Base-by-base conservation (phyloP, 495 filamentous ascomycete species). In the Saxophila tyrrhenica region DNA sequence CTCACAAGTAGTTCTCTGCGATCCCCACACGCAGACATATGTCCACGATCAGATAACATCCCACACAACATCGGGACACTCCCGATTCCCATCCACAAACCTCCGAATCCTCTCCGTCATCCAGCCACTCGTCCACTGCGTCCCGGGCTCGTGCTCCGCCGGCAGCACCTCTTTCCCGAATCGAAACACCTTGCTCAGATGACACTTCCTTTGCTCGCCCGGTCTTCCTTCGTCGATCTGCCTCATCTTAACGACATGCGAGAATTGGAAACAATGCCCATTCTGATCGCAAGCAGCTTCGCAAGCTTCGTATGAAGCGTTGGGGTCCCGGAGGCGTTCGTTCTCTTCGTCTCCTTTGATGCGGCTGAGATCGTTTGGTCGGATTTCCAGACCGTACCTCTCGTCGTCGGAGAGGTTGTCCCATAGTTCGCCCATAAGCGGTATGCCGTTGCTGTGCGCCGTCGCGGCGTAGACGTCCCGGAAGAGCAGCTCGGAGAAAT, bases 81-180 rank as follows among this genome's bases (percentile, higher is more conserved):
- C 20, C 2, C n/a, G 46, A 35, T 57, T 24, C 21, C 54, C 53
- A 1, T 43, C 17, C n/a, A 49, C 16, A 29, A 48, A 60, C 29
- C 54, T 50, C 35, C n/a, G 21, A 25, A 63, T 60, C 24, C 55
- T 53, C 9, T 50, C 57, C 5, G 17, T 49, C 25, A 46, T 44
- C 56, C 56, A 63, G 15, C 60, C 60, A 43, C 49, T 57, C 43
- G 1, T 48, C 25, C 48, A 25, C 48, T 10, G 11, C 1, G 45
- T 44, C 44, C 48, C 13, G 9, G 29, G 22, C 15, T 2, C 32
- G 13, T 43, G 7, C 5, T 5, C 29, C 7, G 5, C 29, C n/a
- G 17, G 22, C 1, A 3, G 16, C 20, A 21, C 45, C 16, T 21
- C 45, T 8, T 46, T 22, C 9, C 56, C 60, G 20, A 58, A 10